Conservation (phyloP, 441 rosid genomes). For the Gossypium aridum region DNA sequence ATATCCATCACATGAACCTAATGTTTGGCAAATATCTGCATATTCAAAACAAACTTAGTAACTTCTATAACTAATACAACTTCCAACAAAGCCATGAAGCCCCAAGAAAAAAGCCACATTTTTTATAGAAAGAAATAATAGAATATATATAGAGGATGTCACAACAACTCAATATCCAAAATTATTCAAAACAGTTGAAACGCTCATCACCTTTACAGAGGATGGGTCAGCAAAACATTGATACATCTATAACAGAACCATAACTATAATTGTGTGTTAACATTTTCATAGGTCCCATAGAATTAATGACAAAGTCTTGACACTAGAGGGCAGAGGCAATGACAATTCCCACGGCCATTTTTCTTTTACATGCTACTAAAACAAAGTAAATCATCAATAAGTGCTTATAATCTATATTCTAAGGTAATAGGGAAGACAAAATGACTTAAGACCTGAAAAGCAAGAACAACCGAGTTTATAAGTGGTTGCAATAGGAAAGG, state of each 20-base stretch:
- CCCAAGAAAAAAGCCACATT: neutral
- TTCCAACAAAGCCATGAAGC: neutral
- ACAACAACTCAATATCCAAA: neutral
- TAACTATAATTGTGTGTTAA: neutral
- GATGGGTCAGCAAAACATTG: neutral
- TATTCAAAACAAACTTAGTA: slow-evolving; percentile 5
- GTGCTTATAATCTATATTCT: neutral
- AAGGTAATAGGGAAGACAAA: neutral
- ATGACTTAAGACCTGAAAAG: neutral
- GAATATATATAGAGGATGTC: neutral
- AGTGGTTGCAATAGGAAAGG: neutral
- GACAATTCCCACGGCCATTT: neutral
- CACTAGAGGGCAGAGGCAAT: neutral
- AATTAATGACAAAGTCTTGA: neutral
- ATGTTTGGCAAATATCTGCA: slow-evolving; percentile 19
- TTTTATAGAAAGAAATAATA: neutral
- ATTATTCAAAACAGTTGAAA: neutral
- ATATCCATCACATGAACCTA: slow-evolving; percentile 41
- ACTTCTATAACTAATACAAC: neutral
- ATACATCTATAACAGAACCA: neutral
- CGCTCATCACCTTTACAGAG: neutral
- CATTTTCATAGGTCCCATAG: neutral
- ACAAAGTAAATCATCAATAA: neutral
- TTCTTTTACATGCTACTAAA: neutral
- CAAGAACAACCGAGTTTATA: neutral